These are phyloP conservation scores for Circinella minor DNA, from an alignment of 371 early-diverging fungal species.

Conservation along the genomic window DNA sequence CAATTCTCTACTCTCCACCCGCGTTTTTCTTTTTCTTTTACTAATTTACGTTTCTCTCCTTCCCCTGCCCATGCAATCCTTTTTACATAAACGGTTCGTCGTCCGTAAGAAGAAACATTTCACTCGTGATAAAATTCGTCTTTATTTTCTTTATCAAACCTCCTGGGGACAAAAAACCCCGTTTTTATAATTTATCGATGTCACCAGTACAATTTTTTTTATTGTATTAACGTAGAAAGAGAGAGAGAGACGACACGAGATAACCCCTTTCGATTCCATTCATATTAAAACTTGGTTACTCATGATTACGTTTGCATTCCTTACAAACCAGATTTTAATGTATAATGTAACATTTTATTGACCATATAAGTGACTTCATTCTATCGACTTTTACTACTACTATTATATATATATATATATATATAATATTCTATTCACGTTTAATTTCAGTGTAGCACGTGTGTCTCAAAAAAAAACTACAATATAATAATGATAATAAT, in stretches of 20 bases:
- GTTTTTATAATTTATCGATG: too few species aligned
- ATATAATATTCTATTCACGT: too few species aligned
- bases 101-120: background rate
- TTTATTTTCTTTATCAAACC: background rate
- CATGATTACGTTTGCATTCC: background rate
- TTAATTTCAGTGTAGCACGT: too few species aligned
- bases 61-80: background rate
- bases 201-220: too few species aligned
- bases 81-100: constrained; percentile 4
- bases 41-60: background rate
- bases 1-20: background rate
- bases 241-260: constrained; percentile 5
- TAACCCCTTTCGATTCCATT: background rate
- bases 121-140: background rate
- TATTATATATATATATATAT: too few species aligned
- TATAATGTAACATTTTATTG: too few species aligned
- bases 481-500: too few species aligned
- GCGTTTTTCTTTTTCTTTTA: background rate
- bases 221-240: background rate
- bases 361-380: too few species aligned
- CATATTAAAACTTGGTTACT: too few species aligned
- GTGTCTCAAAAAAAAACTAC: too few species aligned
- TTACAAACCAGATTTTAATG: too few species aligned
- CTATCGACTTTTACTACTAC: too few species aligned
- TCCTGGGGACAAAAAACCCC: background rate